Conservation (phyloP, 441 rosid species). For the Erysimum pusillum region DNA sequence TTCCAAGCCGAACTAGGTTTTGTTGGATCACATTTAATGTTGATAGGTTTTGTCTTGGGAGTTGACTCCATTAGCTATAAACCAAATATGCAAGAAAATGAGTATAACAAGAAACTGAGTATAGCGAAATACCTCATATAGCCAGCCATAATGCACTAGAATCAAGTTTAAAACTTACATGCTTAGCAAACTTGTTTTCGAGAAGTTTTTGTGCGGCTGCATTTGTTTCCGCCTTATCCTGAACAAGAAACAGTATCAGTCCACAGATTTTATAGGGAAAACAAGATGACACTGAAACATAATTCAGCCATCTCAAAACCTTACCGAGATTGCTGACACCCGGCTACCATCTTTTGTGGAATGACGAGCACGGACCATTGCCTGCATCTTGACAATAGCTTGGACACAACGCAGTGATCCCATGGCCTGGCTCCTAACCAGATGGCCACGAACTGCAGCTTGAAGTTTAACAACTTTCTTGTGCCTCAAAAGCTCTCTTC, state of each 20-base stretch:
- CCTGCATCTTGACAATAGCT: constrained; percentile 91
- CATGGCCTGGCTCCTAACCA: constrained; percentile 87
- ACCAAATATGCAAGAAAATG: constrained; percentile 35
- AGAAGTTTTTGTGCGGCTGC: constrained; percentile 76
- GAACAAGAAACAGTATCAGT: constrained; percentile 41
- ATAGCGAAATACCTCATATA: constrained; percentile 7
- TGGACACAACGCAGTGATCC: constrained; percentile 88
- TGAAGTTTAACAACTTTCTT: constrained; percentile 86
- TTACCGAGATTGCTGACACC: constrained; percentile 54
- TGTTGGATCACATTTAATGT: constrained; percentile 83
- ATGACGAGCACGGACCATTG: constrained; percentile 77
- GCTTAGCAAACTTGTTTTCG: constrained; percentile 83
- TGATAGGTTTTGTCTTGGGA: constrained; percentile 73
- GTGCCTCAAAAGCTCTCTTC: constrained; percentile 66
- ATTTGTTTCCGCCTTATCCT: constrained; percentile 58
- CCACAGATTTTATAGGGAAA: neutral
- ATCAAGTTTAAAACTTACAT: constrained; percentile 54
- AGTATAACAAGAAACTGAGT: constrained; percentile 23
- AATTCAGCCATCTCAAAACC: constrained; percentile 2
- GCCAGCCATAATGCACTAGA: neutral
- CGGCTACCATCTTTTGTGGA: constrained; percentile 47
- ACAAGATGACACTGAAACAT: constrained; percentile 1
- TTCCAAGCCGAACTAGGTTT: constrained; percentile 86
- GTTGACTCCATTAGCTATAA: constrained; percentile 84
- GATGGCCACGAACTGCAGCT: constrained; percentile 90